Evolutionary conservation across 495 filamentous ascomycete genomes (phyloP), one percentile per base, ranked within the genome.

Genomic region (Tirmania nivea): DNA sequence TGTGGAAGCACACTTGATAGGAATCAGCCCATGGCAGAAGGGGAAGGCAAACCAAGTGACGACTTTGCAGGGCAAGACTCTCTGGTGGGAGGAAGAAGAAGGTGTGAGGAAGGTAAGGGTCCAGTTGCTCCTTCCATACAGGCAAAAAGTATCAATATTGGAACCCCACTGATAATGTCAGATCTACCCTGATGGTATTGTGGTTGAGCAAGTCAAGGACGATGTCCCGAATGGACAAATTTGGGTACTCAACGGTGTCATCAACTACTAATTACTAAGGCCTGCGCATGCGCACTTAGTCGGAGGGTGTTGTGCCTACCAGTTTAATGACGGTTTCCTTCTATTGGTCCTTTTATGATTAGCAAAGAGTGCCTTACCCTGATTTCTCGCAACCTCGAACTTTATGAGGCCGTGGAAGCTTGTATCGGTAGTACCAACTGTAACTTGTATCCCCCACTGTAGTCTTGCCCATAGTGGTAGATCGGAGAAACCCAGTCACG

Each of bases 1-100:
- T 66, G 85, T 92, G 0, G 82, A 94, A 69, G 81, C 82, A 11
- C 90, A 97, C 67, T 72, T 94, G 37, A 69, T 95, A 0, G 75
- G 78, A 12, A 69, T 68, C 12, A 83, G 75, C 58, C 89, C 89
- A 2, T 96, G 92, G 90, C 69, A 68, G 53, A 80, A 83, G 62
- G 77, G 77, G 0, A 73, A 83, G 64, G 16, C n/a, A 21, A 50
- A 50, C 48, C 88, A 84, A 66, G 73, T 75, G 0, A 74, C 78
- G 67, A 81, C 84, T 0, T 47, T 90, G 53, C 71, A 75, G 5
- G 86, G 86, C 3, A 75, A 74, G 53, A 78, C 79, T 57, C 62
- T 96, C 34, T 93, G 79, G 77, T 95, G 83, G 82, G 80, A 81
- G 58, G 78, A 70, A 52, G 83, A 78, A 57, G 79, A 78, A 34